phyloP scores from a whole-genome alignment of 257 asterid species.

The Solanum gracilifrons region DNA sequence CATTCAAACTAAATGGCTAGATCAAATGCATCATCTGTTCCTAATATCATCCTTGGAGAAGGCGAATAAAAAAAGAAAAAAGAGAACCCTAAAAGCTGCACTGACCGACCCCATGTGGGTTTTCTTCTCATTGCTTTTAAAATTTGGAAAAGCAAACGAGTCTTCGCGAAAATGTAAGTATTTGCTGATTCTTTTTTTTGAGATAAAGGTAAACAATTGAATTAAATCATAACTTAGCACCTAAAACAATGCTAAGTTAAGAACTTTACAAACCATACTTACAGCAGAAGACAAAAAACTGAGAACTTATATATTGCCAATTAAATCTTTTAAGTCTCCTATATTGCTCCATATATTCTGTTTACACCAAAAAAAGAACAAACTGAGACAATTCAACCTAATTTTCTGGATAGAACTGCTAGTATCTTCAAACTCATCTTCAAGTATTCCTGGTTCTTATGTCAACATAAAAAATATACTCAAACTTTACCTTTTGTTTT shows the following conservation, averaged over 20 bases:
- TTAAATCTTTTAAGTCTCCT: background rate
- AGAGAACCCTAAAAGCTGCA: background rate
- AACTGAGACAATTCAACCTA: background rate
- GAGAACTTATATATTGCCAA: background rate
- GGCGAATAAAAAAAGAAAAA: background rate
- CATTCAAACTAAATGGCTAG: background rate
- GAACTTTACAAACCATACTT: background rate
- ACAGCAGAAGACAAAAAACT: background rate
- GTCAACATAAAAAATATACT: background rate
- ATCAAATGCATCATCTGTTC: background rate
- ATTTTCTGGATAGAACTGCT: background rate
- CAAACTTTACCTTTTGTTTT: background rate
- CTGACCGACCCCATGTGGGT: background rate
- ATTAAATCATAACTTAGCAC: background rate
- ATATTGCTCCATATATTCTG: background rate
- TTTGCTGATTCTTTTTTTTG: background rate
- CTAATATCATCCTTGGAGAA: background rate
- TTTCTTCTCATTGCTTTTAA: background rate
- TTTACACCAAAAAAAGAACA: background rate
- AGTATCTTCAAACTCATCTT: background rate
- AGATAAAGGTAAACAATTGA: background rate
- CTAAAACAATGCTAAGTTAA: background rate
- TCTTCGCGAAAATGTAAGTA: background rate
- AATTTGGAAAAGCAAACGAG: background rate
- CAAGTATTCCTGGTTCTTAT: background rate